Evolutionary conservation across 2,329 filamentous ascomycete genomes (phyloP).

Genomic region (Graphilbum fragrans): DNA sequence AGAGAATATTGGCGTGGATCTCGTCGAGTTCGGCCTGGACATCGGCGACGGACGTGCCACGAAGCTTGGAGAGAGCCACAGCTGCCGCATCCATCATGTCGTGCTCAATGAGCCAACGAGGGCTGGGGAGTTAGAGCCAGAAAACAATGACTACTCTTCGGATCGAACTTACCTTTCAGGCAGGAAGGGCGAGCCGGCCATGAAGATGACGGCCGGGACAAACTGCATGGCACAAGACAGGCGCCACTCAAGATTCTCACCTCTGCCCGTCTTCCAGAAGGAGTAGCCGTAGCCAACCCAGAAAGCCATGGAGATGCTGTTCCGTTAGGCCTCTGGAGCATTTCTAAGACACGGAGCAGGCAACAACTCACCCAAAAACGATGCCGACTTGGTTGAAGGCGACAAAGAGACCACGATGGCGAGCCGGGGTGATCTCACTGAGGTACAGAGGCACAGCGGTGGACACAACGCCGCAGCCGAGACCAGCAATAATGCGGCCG

Average conservation of each 20-base stretch:
- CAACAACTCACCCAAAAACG: too few relatives aligned
- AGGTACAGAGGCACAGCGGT: conserved; percentile 11
- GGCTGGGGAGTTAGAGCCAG: conserved; percentile 2
- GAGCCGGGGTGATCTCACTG: conserved; percentile 10
- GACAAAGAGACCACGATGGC: conserved; percentile 10
- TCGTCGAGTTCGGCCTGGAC: conserved; percentile 17
- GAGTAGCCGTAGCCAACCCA: conserved; percentile 22
- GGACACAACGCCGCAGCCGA: conserved; percentile 11
- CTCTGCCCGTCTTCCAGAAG: conserved; percentile 19
- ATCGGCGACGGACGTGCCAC: conserved; percentile 13
- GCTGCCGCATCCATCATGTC: conserved; percentile 16
- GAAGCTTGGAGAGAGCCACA: conserved; percentile 16
- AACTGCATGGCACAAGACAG: conserved; percentile 20
- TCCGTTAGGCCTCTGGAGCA: too few relatives aligned
- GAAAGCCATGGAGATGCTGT: conserved; percentile 11
- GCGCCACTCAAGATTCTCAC: conserved; percentile 20
- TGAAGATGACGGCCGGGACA: conserved; percentile 19
- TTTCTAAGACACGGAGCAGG: too few relatives aligned
- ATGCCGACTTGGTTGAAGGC: conserved; percentile 12
- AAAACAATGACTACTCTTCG: neutral
- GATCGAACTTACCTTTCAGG: conserved; percentile 15
- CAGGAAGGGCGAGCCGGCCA: conserved; percentile 17
- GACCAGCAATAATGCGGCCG: conserved; percentile 11
- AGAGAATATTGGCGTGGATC: conserved; percentile 18
- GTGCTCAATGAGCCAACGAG: conserved; percentile 22